These are phyloP conservation scores for Xylogone sp. DNA, from an alignment of 2,329 filamentous ascomycete species.

Conservation along the genomic window DNA sequence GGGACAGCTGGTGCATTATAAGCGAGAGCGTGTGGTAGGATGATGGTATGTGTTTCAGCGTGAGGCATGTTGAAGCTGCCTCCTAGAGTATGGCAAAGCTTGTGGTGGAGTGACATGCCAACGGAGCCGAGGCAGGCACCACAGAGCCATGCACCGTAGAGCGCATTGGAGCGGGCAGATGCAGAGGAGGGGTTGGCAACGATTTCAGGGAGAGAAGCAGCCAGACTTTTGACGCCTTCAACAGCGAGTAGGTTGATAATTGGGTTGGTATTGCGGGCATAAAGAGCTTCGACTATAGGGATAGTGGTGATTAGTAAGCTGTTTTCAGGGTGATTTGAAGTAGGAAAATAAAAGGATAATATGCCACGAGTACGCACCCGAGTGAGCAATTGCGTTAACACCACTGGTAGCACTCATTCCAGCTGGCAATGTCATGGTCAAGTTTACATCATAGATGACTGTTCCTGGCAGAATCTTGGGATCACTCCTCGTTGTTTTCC, in stretches of 20 bases:
- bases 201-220: conserved; percentile 49
- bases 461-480: conserved; percentile 55
- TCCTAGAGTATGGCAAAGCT: conserved; percentile 62
- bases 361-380: conserved; percentile 31
- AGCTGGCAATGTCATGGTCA: conserved; percentile 55
- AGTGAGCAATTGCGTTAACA: conserved; percentile 63
- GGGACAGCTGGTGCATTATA: conserved; percentile 57
- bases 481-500: conserved; percentile 54
- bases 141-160: conserved; percentile 64
- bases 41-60: conserved; percentile 60
- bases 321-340: neutral
- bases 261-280: conserved; percentile 58
- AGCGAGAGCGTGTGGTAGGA: conserved; percentile 59
- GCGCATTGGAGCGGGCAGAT: conserved; percentile 46
- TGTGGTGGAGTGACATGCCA: conserved; percentile 64
- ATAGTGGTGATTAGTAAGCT: neutral
- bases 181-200: conserved; percentile 38
- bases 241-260: conserved; percentile 54
- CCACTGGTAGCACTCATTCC: conserved; percentile 53
- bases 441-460: conserved; percentile 62
- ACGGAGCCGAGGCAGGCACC: conserved; percentile 56
- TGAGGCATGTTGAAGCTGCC: conserved; percentile 62
- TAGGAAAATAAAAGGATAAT: conserved; percentile 3
- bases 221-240: conserved; percentile 52
- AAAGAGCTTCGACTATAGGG: conserved; percentile 53